Evolutionary conservation across 768 basidiomycete species (phyloP).

Genomic region (Lactarius trivialis): DNA sequence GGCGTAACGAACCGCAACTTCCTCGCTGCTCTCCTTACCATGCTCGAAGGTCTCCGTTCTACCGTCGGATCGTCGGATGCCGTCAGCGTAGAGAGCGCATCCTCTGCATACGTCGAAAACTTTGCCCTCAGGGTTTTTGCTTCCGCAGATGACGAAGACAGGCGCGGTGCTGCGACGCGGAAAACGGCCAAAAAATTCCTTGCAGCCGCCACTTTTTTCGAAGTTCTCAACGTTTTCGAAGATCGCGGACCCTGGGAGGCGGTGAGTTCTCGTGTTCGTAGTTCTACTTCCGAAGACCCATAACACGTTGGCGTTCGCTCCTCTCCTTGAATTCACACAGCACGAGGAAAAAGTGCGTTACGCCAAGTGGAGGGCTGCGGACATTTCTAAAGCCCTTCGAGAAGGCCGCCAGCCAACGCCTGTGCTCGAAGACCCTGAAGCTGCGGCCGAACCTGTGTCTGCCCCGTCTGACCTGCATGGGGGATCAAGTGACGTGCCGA

Average conservation of each 20-base stretch:
- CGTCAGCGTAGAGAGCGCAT: constrained; percentile 73
- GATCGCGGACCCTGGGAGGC: constrained; percentile 19
- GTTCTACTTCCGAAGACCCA: neutral
- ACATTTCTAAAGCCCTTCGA: constrained; percentile 91
- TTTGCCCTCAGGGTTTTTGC: constrained; percentile 89
- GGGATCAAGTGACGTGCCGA: constrained; percentile 1
- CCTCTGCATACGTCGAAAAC: constrained; percentile 89
- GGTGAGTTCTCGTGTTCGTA: constrained; percentile 7
- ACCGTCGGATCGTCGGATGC: constrained; percentile 72
- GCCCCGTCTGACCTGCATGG: constrained; percentile 26
- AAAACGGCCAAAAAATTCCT: constrained; percentile 92
- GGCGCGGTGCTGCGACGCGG: constrained; percentile 71
- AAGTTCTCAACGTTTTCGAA: constrained; percentile 70
- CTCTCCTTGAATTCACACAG: constrained; percentile 35
- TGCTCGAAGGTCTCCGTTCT: constrained; percentile 75
- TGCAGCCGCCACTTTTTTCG: constrained; percentile 91
- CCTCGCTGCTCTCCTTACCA: constrained; percentile 65
- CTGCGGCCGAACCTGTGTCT: constrained; percentile 21
- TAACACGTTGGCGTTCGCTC: constrained; percentile 1
- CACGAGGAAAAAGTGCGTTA: constrained; percentile 86
- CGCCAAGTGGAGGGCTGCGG: constrained; percentile 95
- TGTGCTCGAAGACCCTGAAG: constrained; percentile 56
- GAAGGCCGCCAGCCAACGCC: constrained; percentile 81
- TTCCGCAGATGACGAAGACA: constrained; percentile 86
- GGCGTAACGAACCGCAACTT: constrained; percentile 57